Evolutionary conservation across 164 flowering plant species (phyloP).

Genomic region (Berberis vulgaris): DNA sequence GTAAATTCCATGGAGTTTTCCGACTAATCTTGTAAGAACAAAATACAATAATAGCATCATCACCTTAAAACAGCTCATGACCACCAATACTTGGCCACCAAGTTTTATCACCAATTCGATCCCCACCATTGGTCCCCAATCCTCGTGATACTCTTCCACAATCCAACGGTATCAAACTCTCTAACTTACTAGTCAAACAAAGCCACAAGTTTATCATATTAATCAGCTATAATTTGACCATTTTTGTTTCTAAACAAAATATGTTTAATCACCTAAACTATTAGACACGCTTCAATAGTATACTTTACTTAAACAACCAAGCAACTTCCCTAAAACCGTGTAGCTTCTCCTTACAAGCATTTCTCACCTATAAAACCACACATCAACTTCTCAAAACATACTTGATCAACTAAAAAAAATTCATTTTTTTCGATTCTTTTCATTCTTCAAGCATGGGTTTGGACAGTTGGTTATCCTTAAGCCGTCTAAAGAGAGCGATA

Average conservation of each 20-base stretch:
- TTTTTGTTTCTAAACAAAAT: no score
- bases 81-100: not conserved
- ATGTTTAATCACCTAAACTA: no score
- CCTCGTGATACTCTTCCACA: not conserved
- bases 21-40: not conserved
- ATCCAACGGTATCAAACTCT: not conserved
- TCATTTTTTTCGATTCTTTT: no score
- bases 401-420: no score
- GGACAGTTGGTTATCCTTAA: conserved; percentile 14
- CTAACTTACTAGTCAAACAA: no score
- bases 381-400: no score
- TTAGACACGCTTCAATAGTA: not conserved
- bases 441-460: conserved; percentile 15
- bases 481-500: conserved; percentile 29
- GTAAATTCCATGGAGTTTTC: no score
- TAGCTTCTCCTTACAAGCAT: not conserved
- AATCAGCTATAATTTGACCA: no score
- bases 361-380: not conserved
- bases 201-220: no score
- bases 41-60: not conserved
- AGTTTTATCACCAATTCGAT: not conserved
- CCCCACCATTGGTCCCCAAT: not conserved
- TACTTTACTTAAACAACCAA: not conserved
- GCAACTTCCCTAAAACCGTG: conserved; percentile 7
- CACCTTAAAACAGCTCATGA: not conserved